Conservation (phyloP, 176 grass and related monocot species). For the Chrysopogon serrulatus region DNA sequence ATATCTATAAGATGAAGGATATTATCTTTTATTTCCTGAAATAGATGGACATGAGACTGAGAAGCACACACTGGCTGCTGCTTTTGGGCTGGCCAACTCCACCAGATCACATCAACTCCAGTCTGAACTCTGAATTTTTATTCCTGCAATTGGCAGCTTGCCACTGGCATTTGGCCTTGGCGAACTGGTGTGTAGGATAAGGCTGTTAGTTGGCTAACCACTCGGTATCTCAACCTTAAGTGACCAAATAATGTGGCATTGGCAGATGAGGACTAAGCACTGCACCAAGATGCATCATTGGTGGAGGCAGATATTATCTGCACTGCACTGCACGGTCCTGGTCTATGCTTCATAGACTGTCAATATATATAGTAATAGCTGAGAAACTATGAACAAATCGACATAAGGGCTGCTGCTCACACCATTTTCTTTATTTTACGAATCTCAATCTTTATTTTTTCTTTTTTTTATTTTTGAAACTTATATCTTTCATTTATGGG, state of each 20-base stretch:
- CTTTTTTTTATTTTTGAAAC: background rate
- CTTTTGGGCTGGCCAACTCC: constrained; percentile 30
- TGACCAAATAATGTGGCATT: background rate
- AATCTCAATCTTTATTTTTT: background rate
- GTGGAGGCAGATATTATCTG: background rate
- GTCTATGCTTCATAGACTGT: background rate
- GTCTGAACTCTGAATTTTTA: constrained; percentile 4
- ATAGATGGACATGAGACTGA: background rate
- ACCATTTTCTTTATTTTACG: background rate
- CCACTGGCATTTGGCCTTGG: background rate
- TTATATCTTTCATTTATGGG: background rate
- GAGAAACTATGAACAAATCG: background rate
- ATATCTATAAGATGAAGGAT: background rate
- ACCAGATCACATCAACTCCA: background rate
- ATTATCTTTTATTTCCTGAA: background rate
- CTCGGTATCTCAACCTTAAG: background rate
- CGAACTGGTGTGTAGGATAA: constrained; percentile 22
- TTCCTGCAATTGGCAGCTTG: constrained; percentile 5
- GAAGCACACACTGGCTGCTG: background rate
- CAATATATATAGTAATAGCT: background rate
- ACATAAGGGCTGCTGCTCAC: background rate
- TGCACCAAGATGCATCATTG: background rate
- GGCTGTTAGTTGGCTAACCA: constrained; percentile 37
- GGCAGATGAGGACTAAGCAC: background rate
- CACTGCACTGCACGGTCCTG: background rate